These are phyloP conservation scores for Leucogyrophana mollusca DNA, from an alignment of 768 basidiomycete genomes.

Conservation along the genomic window DNA sequence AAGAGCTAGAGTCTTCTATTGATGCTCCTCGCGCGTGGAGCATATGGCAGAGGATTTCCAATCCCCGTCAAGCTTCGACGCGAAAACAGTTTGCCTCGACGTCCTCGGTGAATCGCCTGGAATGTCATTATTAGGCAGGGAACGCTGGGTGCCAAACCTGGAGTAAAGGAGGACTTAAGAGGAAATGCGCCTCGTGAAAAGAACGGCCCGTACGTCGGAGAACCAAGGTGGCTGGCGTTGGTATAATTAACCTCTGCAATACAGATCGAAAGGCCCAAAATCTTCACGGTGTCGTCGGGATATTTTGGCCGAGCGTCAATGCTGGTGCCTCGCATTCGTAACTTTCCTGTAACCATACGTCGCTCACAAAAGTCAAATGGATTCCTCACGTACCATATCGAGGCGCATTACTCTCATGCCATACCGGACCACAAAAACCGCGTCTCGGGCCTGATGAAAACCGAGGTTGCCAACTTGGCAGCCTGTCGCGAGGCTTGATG, in stretches of 20 bases:
- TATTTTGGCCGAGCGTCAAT: no score
- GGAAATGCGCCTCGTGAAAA: slow-evolving; percentile 19
- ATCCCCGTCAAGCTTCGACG: slow-evolving; percentile 7
- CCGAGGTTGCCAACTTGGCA: slow-evolving; percentile 1
- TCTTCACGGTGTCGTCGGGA: no score
- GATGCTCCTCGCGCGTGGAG: slow-evolving; percentile 11
- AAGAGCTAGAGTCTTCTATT: slow-evolving; percentile 1
- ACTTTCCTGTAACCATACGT: no score
- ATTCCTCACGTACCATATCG: no score
- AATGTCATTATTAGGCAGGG: slow-evolving; percentile 21
- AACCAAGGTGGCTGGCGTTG: slow-evolving; percentile 9
- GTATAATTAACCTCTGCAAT: slow-evolving; percentile 11
- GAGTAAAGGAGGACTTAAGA: slow-evolving; percentile 14
- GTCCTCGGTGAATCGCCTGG: slow-evolving; percentile 11
- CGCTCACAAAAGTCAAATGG: no score
- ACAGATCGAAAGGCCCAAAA: slow-evolving; percentile 7
- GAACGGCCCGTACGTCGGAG: slow-evolving; percentile 21
- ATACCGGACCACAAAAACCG: slow-evolving; percentile 3
- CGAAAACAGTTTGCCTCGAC: slow-evolving; percentile 13
- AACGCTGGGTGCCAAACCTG: slow-evolving; percentile 16
- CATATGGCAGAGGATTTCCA: slow-evolving; percentile 16
- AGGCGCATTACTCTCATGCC: slow-evolving; percentile 17
- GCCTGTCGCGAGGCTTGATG: slow-evolving; percentile 4
- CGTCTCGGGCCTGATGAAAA: slow-evolving; percentile 4
- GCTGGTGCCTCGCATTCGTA: no score